Evolutionary conservation across 345 rosid genomes (phyloP).

Genomic region (Nasturtium officinale): DNA sequence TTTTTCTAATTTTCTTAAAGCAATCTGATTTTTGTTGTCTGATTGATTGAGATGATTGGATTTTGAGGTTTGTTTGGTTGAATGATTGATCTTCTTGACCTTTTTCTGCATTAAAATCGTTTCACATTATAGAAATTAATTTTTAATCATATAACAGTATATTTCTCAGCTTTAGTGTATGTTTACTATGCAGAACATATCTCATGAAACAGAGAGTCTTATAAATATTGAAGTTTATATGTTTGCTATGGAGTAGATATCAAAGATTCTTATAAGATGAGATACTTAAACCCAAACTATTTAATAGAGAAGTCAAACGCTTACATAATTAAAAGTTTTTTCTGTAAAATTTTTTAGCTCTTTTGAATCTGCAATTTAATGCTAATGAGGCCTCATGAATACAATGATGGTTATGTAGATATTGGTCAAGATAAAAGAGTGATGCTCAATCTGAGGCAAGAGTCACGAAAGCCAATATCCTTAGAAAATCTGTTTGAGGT

Average conservation of each 20-base stretch:
- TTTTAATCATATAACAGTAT: not conserved
- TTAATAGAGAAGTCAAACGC: not conserved
- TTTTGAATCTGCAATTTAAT: not conserved
- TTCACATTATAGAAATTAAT: not conserved
- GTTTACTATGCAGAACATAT: not conserved
- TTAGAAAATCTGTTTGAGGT: conserved; percentile 68
- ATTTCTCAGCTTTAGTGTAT: not conserved
- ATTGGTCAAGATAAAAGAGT: conserved; percentile 56
- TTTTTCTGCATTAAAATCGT: not conserved
- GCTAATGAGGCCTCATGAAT: conserved; percentile 18
- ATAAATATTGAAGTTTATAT: not conserved
- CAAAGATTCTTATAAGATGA: conserved; percentile 11
- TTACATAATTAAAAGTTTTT: not conserved
- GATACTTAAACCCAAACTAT: not conserved
- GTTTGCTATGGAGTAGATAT: conserved; percentile 4
- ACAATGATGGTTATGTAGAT: conserved; percentile 41
- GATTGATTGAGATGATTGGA: conserved; percentile 15
- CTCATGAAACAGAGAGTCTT: not conserved
- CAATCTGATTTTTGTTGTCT: conserved; percentile 7
- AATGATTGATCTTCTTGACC: conserved; percentile 22
- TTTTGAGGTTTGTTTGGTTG: conserved; percentile 10
- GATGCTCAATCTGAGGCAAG: conserved; percentile 57
- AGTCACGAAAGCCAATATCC: conserved; percentile 53
- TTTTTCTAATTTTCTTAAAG: not conserved
- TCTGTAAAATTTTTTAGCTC: not conserved